Evolutionary conservation across 495 filamentous ascomycete genomes (phyloP).

Genomic region (Evernia prunastri): DNA sequence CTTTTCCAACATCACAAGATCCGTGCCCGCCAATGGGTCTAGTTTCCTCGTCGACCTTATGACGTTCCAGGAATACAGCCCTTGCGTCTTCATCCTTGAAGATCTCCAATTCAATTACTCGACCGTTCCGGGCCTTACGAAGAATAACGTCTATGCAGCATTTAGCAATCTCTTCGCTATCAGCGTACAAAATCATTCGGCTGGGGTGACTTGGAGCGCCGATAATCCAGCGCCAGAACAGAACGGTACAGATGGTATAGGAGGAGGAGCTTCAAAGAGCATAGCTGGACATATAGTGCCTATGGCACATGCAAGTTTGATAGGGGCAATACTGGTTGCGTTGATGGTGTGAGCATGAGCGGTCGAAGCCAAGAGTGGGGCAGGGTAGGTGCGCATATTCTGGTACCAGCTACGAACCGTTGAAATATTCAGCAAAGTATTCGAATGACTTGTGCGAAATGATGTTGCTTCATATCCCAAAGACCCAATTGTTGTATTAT

Average conservation of each 20-base stretch:
- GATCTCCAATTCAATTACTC: neutral
- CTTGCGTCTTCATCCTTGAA: conserved; percentile 3
- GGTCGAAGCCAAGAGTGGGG: neutral
- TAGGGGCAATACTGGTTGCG: neutral
- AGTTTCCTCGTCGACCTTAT: neutral
- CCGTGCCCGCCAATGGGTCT: neutral
- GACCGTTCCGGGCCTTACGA: neutral
- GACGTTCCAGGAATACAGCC: conserved; percentile 5
- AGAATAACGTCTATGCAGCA: neutral
- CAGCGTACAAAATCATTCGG: conserved; percentile 1
- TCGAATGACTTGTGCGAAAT: neutral
- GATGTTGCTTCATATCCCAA: neutral
- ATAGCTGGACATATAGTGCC: neutral
- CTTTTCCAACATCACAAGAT: neutral
- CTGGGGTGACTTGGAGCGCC: neutral
- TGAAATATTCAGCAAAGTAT: neutral
- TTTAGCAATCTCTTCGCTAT: neutral
- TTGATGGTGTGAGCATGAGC: neutral
- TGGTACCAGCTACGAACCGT: neutral
- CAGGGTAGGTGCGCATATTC: neutral
- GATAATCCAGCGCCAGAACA: neutral
- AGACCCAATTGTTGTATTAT: neutral
- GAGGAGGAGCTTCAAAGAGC: neutral
- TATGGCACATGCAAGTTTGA: neutral
- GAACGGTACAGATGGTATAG: neutral